phyloP scores from a whole-genome alignment of 768 basidiomycete species.

The Lentinus tigrinus region DNA sequence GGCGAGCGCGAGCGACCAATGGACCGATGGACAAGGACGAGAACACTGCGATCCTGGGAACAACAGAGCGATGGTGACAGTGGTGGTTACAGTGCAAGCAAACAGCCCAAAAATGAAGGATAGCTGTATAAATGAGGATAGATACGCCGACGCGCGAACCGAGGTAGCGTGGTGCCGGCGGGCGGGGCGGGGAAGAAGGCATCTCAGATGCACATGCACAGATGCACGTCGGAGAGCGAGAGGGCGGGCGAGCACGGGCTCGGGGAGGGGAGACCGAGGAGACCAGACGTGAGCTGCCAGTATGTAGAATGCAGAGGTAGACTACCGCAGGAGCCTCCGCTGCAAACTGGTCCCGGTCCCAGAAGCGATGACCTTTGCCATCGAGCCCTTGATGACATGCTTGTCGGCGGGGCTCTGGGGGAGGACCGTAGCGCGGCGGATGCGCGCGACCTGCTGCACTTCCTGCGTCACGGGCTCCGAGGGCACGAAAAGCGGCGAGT shows the following conservation, averaged over 20 bases:
- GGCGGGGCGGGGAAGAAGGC: neutral
- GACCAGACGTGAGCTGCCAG: no score
- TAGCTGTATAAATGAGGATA: neutral
- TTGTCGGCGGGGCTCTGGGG: slow-evolving; percentile 43
- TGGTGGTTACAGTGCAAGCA: neutral
- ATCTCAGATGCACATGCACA: neutral
- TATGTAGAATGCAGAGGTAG: no score
- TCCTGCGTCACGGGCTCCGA: slow-evolving; percentile 40
- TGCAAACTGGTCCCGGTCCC: slow-evolving; percentile 12
- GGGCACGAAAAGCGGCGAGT: slow-evolving; percentile 23
- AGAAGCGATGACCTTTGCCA: slow-evolving; percentile 48
- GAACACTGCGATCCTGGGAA: no score
- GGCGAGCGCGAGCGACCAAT: no score
- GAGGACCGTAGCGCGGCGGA: slow-evolving; percentile 39
- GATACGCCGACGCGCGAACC: neutral
- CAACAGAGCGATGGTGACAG: neutral
- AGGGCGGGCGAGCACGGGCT: neutral
- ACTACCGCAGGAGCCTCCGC: slow-evolving; percentile 9
- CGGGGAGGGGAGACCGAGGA: neutral
- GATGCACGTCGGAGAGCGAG: neutral
- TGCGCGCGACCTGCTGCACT: slow-evolving; percentile 38
- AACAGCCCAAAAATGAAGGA: neutral
- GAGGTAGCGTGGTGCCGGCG: neutral
- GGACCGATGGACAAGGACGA: no score
- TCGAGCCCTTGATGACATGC: slow-evolving; percentile 51